A percentile compares a stretch with the other conserved stretches of the same genome.
Evolutionary conservation across 2,329 filamentous ascomycete species (phyloP).

Genomic region (Periconia digitata): DNA sequence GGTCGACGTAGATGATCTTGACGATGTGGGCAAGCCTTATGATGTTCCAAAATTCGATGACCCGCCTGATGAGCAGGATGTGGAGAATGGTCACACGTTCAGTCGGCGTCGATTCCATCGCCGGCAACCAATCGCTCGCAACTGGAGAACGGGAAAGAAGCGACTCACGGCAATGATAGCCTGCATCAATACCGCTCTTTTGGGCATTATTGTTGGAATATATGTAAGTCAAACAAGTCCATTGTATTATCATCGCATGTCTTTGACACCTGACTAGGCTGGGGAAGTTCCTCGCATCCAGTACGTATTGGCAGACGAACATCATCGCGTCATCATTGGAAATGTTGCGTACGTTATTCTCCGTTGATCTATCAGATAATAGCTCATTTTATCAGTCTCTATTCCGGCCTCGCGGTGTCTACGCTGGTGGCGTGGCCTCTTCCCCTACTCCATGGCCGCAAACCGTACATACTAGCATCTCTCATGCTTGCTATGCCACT

Average conservation of each 20-base stretch:
- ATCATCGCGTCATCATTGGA: conserved; percentile 69
- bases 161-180: conserved; percentile 68
- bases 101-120: conserved; percentile 51
- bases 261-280: conserved; percentile 44
- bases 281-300: conserved; percentile 79
- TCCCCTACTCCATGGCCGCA: conserved; percentile 73
- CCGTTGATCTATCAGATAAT: too few species aligned
- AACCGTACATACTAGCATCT: conserved; percentile 72
- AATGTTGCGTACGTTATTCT: conserved; percentile 61
- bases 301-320: conserved; percentile 71
- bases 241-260: neutral
- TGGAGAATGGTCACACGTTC: conserved; percentile 40
- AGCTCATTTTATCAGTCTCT: conserved; percentile 51
- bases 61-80: conserved; percentile 24
- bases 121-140: conserved; percentile 68
- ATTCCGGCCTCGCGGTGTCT: conserved; percentile 69
- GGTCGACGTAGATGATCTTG: conserved; percentile 20
- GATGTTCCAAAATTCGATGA: conserved; percentile 16
- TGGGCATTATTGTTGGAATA: conserved; percentile 72
- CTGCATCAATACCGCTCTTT: conserved; percentile 71
- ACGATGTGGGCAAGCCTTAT: conserved; percentile 6
- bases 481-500: conserved; percentile 71
- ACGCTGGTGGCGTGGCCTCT: conserved; percentile 74
- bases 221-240: conserved; percentile 59
- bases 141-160: conserved; percentile 70